These are phyloP conservation scores for Lipomyces japonicus DNA, from an alignment of 805 yeast genomes.

Conservation along the genomic window DNA sequence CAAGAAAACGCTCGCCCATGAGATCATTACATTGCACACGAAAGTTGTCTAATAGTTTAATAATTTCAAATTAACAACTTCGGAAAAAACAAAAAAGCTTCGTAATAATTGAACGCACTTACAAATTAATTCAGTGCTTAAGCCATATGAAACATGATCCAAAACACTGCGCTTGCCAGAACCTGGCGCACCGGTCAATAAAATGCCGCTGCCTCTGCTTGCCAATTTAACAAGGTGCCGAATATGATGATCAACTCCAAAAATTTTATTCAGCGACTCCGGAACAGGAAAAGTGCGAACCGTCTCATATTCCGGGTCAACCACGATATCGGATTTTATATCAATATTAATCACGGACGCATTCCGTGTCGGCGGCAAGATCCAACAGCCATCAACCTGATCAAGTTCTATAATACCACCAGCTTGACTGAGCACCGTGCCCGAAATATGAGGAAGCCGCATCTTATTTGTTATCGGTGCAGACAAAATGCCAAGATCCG, in stretches of 20 bases:
- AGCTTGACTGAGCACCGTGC: conserved; percentile 43
- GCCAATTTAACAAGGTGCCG: conserved; percentile 42
- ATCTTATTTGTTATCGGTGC: conserved; percentile 45
- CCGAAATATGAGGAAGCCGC: conserved; percentile 51
- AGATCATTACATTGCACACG: conserved; percentile 53
- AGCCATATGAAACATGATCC: conserved; percentile 40
- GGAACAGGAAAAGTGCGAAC: background rate
- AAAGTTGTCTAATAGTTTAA: conserved; percentile 34
- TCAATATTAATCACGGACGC: no score
- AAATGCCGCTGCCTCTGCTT: conserved; percentile 50
- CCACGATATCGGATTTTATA: background rate
- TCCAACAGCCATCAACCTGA: conserved; percentile 46
- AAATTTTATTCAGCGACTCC: conserved; percentile 40
- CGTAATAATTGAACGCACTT: background rate
- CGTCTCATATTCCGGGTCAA: no score
- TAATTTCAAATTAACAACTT: background rate
- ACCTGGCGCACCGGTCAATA: conserved; percentile 73
- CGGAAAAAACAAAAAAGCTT: background rate
- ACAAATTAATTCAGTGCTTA: conserved; percentile 45
- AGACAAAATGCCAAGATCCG: conserved; percentile 21
- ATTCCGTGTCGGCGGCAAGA: conserved; percentile 33
- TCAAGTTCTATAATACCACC: conserved; percentile 61
- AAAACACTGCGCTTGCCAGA: conserved; percentile 71
- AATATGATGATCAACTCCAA: conserved; percentile 52
- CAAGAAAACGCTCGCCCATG: conserved; percentile 52